Evolutionary conservation across 177 flowering plant genomes (phyloP).

Genomic region (Telopea speciosissima): DNA sequence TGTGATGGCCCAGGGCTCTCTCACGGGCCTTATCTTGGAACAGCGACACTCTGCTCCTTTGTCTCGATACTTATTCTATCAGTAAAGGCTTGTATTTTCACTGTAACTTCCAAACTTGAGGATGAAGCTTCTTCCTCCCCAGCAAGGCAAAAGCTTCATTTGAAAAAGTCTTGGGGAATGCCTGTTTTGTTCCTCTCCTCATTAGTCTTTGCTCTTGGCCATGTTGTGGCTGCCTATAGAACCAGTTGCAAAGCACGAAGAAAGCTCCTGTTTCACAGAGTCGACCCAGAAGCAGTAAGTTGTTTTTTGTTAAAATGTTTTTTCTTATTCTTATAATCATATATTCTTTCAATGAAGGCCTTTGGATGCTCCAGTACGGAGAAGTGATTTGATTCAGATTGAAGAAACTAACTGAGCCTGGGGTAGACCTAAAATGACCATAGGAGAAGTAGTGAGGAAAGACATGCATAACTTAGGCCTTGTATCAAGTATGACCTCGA

Average conservation of each 20-base stretch:
- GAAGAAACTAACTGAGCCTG: no score
- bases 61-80: constrained; percentile 65
- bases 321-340: neutral
- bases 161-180: constrained; percentile 98
- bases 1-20: constrained; percentile 81
- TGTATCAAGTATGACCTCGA: no score
- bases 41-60: constrained; percentile 68
- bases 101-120: constrained; percentile 54
- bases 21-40: constrained; percentile 88
- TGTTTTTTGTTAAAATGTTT: constrained; percentile 15
- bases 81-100: constrained; percentile 73
- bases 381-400: no score
- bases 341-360: neutral
- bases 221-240: constrained; percentile 83
- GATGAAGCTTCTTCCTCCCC: constrained; percentile 54
- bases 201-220: constrained; percentile 90
- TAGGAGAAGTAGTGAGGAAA: no score
- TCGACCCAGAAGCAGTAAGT: constrained; percentile 90
- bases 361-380: no score
- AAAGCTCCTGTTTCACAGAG: constrained; percentile 74
- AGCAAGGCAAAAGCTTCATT: constrained; percentile 63
- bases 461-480: no score
- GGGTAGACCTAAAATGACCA: no score
- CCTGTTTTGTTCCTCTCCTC: constrained; percentile 90
- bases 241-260: constrained; percentile 88